Conservation (phyloP, 371 early-diverging fungal genomes). For the Phascolomyces articulosus region DNA sequence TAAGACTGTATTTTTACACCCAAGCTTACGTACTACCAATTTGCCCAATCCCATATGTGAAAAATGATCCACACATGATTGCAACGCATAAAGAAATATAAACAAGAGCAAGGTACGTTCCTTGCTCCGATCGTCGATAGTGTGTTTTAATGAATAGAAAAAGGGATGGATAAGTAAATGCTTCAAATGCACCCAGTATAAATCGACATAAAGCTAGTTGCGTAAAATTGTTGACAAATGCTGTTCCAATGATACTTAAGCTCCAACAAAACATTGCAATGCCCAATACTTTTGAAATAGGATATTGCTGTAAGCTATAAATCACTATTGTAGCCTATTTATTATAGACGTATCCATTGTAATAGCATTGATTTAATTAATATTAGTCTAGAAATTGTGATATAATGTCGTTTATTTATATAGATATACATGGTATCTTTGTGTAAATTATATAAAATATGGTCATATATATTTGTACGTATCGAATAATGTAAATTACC, state of each 20-base stretch:
- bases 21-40: background rate
- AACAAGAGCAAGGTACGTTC: background rate
- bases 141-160: background rate
- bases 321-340: background rate
- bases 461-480: too few relatives aligned
- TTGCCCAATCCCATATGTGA: background rate
- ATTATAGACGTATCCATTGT: too few relatives aligned
- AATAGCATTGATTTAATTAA: too few relatives aligned
- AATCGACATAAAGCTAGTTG: background rate
- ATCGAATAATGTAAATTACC: background rate
- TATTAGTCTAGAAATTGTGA: too few relatives aligned
- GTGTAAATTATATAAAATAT: too few relatives aligned
- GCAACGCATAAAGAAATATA: background rate
- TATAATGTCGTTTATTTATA: too few relatives aligned
- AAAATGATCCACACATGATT: background rate
- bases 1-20: too few relatives aligned
- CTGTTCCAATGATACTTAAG: background rate
- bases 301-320: background rate
- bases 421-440: too few relatives aligned
- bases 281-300: background rate
- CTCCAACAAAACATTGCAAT: background rate
- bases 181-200: background rate
- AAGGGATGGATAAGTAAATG: background rate
- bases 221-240: background rate
- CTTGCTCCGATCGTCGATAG: constrained; percentile 1